Evolutionary conservation across 345 rosid genomes (phyloP).

Genomic region (Bretschneidera sinensis): DNA sequence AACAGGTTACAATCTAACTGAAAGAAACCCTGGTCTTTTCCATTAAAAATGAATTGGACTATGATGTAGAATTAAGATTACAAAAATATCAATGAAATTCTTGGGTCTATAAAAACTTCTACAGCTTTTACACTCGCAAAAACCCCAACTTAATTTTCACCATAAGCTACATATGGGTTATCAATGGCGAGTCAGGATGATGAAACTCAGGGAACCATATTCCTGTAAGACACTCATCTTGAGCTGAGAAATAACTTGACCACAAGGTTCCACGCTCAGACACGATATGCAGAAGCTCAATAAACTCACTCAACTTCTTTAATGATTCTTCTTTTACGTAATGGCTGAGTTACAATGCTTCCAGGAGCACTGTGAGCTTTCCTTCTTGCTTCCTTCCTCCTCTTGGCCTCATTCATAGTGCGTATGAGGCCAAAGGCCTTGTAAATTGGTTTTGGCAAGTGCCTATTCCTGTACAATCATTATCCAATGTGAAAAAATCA

Average conservation of each 20-base stretch:
- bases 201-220: background rate
- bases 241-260: background rate
- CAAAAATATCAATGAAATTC: too few relatives aligned
- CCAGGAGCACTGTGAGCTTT: constrained; percentile 95
- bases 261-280: background rate
- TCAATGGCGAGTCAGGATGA: too few relatives aligned
- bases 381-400: constrained; percentile 69
- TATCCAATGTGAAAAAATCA: background rate
- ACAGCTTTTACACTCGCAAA: too few relatives aligned
- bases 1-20: too few relatives aligned
- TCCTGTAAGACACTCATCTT: background rate
- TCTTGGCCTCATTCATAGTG: constrained; percentile 55
- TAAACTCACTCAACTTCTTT: constrained; percentile 61
- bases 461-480: constrained; percentile 71
- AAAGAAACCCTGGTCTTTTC: too few relatives aligned
- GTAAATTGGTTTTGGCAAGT: constrained; percentile 80
- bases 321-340: constrained; percentile 70
- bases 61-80: too few relatives aligned
- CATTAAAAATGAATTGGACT: too few relatives aligned
- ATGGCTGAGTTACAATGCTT: constrained; percentile 39
- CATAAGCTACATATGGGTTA: too few relatives aligned
- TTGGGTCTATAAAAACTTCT: too few relatives aligned
- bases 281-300: background rate
- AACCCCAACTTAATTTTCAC: too few relatives aligned
- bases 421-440: constrained; percentile 49